These are phyloP conservation scores for Mycena epipterygia DNA, from an alignment of 768 basidiomycete species.

Conservation along the genomic window DNA sequence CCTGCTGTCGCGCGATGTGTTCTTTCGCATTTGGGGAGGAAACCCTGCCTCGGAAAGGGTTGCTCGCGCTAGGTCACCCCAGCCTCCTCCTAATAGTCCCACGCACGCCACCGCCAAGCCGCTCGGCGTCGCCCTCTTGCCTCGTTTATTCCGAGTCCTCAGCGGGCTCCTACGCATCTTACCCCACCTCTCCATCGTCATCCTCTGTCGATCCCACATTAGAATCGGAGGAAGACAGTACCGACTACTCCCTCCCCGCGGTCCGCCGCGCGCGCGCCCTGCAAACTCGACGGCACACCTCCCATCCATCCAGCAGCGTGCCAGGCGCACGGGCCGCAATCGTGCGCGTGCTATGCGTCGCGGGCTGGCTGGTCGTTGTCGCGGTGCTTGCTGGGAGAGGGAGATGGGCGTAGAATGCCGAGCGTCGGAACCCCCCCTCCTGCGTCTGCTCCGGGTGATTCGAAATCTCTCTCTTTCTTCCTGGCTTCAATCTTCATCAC, in stretches of 20 bases:
- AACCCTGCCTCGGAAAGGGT: neutral
- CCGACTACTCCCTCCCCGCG: constrained; percentile 17
- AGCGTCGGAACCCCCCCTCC: no score
- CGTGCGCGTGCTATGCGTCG: neutral
- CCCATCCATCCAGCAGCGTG: constrained; percentile 6
- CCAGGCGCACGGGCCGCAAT: constrained; percentile 12
- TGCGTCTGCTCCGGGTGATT: no score
- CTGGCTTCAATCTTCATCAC: no score
- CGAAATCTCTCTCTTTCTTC: no score
- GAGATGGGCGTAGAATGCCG: no score
- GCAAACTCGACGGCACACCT: constrained; percentile 16
- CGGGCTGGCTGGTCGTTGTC: neutral
- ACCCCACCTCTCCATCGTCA: neutral
- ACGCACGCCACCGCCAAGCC: constrained; percentile 11
- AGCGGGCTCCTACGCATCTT: neutral
- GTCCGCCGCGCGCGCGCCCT: constrained; percentile 16
- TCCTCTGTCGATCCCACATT: neutral
- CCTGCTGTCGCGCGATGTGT: neutral
- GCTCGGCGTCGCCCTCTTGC: neutral
- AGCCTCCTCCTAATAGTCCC: neutral
- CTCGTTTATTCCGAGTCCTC: neutral
- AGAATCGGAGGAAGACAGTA: neutral
- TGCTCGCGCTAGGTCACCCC: constrained; percentile 20
- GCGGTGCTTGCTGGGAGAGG: constrained; percentile 1
- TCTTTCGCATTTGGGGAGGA: no score